Evolutionary conservation across 768 basidiomycete genomes (phyloP), one percentile per base, ranked within the genome.

Genomic region (Boletus edulis): DNA sequence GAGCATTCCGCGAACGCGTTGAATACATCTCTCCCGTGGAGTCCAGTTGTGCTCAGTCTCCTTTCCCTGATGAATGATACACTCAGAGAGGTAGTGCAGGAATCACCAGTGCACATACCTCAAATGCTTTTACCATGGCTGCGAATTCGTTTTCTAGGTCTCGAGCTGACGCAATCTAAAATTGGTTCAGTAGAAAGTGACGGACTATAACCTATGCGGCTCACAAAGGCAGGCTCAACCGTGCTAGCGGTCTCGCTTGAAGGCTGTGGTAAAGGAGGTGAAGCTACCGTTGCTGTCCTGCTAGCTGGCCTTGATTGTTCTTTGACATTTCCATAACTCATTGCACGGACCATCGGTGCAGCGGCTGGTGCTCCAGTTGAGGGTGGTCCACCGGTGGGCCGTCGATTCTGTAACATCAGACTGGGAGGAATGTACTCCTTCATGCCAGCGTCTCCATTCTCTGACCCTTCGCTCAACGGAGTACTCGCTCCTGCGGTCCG

Each of bases 11-110:
- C 94, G 82, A 9, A 98, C 87, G 17, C 84, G 80, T 41, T 82
- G 77, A 57, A 95, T 78, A 11, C 88, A 79, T 60, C 80, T 81
- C 58, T 99, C 96, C 55, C 96, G 81, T 29, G 78, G 75, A 41
- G 82, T 78, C 96, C 96, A 99, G 62, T 99, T 99, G 59, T 95
- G 91, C 67, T 99, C 96, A 1, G 90, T 89, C 74, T 99, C 96
- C 73, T 84, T 96, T n/a, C 96, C 97, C 88, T 94, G 34, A 43
- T 29, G n/a, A 42, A 49, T 15, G 49, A 49, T 14, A 47, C 34
- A 38, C 34, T 52, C 48, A 60, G 50, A 42, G 32, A 42, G 32
- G 5, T 14, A 35, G 2, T 24, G 22, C 48, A n/a, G 17, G 22
- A 40, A 47, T 20, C 4, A 49, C 43, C 41, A 37, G 17, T 10